These are phyloP conservation scores for Alternaria brassicicola DNA, from an alignment of 2,329 filamentous ascomycete species.

Conservation along the genomic window DNA sequence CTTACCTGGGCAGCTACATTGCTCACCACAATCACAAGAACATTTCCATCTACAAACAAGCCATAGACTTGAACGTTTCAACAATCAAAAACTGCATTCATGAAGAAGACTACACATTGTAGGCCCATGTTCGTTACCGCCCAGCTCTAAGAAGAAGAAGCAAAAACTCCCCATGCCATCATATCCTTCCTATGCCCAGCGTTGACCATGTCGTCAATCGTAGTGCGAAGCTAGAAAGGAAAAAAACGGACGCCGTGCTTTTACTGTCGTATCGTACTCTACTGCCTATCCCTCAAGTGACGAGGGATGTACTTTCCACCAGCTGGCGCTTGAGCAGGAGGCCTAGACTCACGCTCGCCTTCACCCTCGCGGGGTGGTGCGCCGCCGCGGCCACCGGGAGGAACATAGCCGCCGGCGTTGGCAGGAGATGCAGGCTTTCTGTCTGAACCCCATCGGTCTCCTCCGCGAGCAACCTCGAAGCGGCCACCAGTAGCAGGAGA, in stretches of 20 bases:
- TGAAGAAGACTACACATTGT: conserved; percentile 10
- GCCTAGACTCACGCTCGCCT: conserved; percentile 33
- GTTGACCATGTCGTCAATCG: conserved; percentile 14
- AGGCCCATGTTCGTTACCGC: conserved; percentile 14
- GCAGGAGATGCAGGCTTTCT: conserved; percentile 41
- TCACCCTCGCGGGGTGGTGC: conserved; percentile 30
- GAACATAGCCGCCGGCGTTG: conserved; percentile 37
- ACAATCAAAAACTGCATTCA: conserved; percentile 9
- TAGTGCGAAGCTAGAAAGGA: conserved; percentile 8
- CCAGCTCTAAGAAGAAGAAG: conserved; percentile 13
- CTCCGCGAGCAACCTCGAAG: conserved; percentile 21
- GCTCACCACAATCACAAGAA: not conserved
- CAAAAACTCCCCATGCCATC: conserved; percentile 14
- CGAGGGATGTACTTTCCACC: conserved; percentile 52
- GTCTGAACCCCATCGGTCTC: conserved; percentile 40
- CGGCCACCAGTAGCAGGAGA: conserved; percentile 31
- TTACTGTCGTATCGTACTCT: conserved; percentile 4
- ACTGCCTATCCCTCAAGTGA: conserved; percentile 36
- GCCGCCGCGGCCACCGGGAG: conserved; percentile 36
- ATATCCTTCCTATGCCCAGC: conserved; percentile 12
- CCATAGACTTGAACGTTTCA: not conserved
- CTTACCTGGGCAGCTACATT: no score
- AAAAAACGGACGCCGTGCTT: conserved; percentile 10
- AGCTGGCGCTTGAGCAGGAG: conserved; percentile 33
- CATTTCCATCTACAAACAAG: not conserved